A percentile compares a stretch with the other conserved stretches of the same genome.
phyloP scores from a whole-genome alignment of 768 basidiomycete species.

The Tulasnella sp. region DNA sequence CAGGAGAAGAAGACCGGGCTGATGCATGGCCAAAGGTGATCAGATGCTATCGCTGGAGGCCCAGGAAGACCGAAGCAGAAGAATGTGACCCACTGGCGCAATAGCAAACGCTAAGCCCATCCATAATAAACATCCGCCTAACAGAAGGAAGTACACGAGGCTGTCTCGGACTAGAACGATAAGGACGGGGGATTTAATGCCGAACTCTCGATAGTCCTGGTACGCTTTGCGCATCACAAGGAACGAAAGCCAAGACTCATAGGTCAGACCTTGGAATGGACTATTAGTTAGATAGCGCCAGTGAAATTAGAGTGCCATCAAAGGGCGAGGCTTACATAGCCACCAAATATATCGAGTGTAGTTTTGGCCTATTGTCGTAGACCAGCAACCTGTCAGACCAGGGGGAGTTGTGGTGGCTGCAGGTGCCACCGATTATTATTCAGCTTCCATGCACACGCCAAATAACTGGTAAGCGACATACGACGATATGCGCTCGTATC shows the following conservation, averaged over 20 bases:
- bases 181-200: background rate
- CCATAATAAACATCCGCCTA: slow-evolving; percentile 1
- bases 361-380: background rate
- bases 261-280: background rate
- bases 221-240: background rate
- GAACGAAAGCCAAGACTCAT: background rate
- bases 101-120: background rate
- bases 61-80: background rate
- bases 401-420: background rate
- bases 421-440: background rate
- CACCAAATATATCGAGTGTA: slow-evolving; percentile 2
- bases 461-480: background rate
- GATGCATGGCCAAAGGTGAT: background rate
- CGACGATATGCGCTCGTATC: background rate
- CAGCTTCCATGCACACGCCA: background rate
- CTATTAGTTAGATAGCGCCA: background rate
- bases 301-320: background rate
- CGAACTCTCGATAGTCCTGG: background rate
- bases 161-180: slow-evolving; percentile 1
- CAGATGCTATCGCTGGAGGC: background rate
- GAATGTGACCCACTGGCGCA: background rate
- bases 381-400: slow-evolving; percentile 2
- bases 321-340: background rate
- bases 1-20: background rate
- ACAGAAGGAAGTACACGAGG: slow-evolving; percentile 1